Conservation (phyloP, 2,329 filamentous ascomycete species). For the Ascochyta viciae-villosae region DNA sequence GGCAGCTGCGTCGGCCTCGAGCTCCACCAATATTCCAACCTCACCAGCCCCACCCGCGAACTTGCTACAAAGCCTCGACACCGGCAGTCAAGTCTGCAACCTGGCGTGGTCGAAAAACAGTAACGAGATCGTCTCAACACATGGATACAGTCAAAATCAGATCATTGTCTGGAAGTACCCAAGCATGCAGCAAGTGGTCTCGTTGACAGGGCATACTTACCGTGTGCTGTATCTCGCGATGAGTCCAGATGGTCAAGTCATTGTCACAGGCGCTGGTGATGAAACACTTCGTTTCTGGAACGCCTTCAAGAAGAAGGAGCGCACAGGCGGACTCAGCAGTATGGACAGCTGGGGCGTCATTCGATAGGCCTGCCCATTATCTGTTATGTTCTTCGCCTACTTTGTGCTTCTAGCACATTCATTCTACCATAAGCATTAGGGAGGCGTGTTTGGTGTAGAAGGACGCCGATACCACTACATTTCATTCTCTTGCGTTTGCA, state of each 20-base stretch:
- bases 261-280: conserved; percentile 95
- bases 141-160: conserved; percentile 97
- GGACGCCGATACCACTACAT: conserved; percentile 19
- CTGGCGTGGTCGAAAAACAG: conserved; percentile 97
- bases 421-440: conserved; percentile 13
- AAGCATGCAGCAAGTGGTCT: conserved; percentile 95
- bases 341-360: conserved; percentile 86
- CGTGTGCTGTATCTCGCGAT: conserved; percentile 95
- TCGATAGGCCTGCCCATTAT: conserved; percentile 54
- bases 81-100: conserved; percentile 98
- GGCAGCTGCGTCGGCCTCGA: conserved; percentile 43
- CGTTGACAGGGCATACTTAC: conserved; percentile 94
- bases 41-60: conserved; percentile 51
- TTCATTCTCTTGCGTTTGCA: conserved; percentile 14
- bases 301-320: conserved; percentile 84
- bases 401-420: conserved; percentile 1
- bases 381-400: background rate
- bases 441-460: conserved; percentile 12
- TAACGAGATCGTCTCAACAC: conserved; percentile 95
- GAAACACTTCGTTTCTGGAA: conserved; percentile 98
- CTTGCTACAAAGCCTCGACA: conserved; percentile 82
- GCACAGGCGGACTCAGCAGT: conserved; percentile 62
- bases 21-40: conserved; percentile 38
- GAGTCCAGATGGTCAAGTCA: conserved; percentile 92
- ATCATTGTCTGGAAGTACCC: conserved; percentile 99